These are phyloP conservation scores for Akebia trifoliata DNA, from an alignment of 164 flowering plant genomes.

Conservation along the genomic window DNA sequence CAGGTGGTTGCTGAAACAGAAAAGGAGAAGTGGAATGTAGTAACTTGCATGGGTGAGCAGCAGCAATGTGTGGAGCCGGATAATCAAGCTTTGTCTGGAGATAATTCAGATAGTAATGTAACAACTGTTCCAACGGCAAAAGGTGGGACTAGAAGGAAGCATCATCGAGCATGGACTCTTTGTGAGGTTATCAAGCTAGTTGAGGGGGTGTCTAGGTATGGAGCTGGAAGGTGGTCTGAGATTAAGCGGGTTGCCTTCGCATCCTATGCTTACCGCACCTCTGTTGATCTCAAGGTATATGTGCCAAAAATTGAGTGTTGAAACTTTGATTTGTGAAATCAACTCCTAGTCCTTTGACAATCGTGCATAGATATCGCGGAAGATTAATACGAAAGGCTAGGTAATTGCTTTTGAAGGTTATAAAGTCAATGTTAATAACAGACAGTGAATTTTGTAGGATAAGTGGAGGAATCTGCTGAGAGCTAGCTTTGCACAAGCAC, in stretches of 20 bases:
- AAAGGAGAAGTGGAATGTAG: constrained; percentile 20
- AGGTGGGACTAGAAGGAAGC: constrained; percentile 79
- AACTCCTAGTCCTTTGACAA: not conserved
- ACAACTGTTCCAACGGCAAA: constrained; percentile 47
- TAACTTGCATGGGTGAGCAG: constrained; percentile 15
- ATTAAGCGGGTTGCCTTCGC: constrained; percentile 82
- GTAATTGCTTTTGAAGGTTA: not conserved
- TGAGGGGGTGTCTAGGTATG: constrained; percentile 89
- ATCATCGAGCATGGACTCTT: constrained; percentile 93
- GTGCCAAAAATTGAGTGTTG: not conserved
- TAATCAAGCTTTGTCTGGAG: constrained; percentile 33
- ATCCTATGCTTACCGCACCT: constrained; percentile 73
- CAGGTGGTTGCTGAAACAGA: constrained; percentile 33
- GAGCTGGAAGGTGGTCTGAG: constrained; percentile 99
- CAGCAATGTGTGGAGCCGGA: constrained; percentile 27
- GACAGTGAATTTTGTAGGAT: constrained; percentile 45
- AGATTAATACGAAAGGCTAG: not conserved
- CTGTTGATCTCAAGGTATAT: constrained; percentile 74
- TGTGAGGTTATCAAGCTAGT: constrained; percentile 81
- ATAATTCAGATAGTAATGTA: constrained; percentile 42
- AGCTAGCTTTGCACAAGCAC: constrained; percentile 71
- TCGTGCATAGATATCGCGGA: not conserved
- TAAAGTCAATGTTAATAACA: not conserved
- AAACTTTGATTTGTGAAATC: not conserved
- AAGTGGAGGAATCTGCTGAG: constrained; percentile 96